phyloP scores from a whole-genome alignment of 2,329 filamentous ascomycete species.

The Nemania abortiva region DNA sequence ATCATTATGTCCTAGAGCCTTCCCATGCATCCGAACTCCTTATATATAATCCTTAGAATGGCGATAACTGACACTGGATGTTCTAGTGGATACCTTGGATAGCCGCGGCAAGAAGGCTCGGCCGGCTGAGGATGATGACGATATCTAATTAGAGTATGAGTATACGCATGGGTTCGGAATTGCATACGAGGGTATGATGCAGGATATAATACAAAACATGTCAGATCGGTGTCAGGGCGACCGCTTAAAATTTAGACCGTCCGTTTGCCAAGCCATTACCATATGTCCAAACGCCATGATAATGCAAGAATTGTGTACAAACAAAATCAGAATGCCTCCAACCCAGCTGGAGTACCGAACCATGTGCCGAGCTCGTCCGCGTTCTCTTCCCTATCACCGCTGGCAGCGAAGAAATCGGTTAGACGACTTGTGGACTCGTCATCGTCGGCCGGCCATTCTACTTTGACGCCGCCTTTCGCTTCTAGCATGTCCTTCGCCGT shows the following conservation, averaged over 20 bases:
- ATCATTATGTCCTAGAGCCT: too few relatives aligned
- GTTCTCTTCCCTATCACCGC: constrained; percentile 58
- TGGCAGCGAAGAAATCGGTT: constrained; percentile 77
- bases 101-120: constrained; percentile 67
- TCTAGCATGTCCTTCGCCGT: constrained; percentile 95
- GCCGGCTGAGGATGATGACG: constrained; percentile 66
- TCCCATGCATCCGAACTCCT: background rate
- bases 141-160: constrained; percentile 58
- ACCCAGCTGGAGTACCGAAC: constrained; percentile 80
- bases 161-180: constrained; percentile 32
- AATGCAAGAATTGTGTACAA: constrained; percentile 38
- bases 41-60: background rate
- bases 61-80: background rate
- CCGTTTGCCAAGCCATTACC: constrained; percentile 28
- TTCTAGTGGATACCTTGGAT: constrained; percentile 67
- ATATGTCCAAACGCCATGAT: constrained; percentile 43
- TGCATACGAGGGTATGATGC: constrained; percentile 36
- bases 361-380: constrained; percentile 79
- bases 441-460: constrained; percentile 86
- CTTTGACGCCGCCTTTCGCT: constrained; percentile 74
- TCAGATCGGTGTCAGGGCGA: constrained; percentile 39
- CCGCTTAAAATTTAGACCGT: constrained; percentile 28
- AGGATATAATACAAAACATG: constrained; percentile 48
- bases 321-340: constrained; percentile 77
- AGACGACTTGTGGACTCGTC: constrained; percentile 76